phyloP scores from a whole-genome alignment of 176 grass and related monocot genomes.

The Carex scoparia region DNA sequence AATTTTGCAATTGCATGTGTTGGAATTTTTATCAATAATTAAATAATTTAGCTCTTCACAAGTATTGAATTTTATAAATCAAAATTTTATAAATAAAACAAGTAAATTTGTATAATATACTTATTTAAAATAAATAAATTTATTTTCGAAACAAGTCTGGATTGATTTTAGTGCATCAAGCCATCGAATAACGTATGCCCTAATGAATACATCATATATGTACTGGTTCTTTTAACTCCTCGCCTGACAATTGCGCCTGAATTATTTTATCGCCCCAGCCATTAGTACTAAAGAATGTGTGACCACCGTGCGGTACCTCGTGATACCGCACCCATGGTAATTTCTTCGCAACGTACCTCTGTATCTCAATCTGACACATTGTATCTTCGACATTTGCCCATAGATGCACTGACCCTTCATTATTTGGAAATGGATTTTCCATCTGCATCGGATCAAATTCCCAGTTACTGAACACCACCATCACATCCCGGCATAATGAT shows the following conservation, averaged over 20 bases:
- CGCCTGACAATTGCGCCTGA: constrained; percentile 32
- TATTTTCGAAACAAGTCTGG: too few species aligned
- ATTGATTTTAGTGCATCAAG: too few species aligned
- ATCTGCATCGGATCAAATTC: constrained; percentile 52
- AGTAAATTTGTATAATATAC: too few species aligned
- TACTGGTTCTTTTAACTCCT: not conserved
- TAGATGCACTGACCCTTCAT: constrained; percentile 54
- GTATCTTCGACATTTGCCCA: constrained; percentile 51
- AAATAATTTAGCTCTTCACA: too few species aligned
- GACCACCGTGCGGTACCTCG: constrained; percentile 44
- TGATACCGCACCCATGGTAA: constrained; percentile 63
- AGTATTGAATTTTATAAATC: too few species aligned
- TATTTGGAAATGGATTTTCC: constrained; percentile 50
- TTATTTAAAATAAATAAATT: too few species aligned
- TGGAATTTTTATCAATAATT: too few species aligned
- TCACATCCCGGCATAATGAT: constrained; percentile 43
- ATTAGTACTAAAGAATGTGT: constrained; percentile 22
- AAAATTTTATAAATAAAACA: too few species aligned
- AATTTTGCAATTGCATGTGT: too few species aligned
- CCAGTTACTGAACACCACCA: constrained; percentile 48
- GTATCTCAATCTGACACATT: constrained; percentile 44
- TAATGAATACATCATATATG: not conserved
- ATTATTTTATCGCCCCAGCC: constrained; percentile 31
- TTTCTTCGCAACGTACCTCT: constrained; percentile 44
- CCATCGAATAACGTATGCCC: too few species aligned